phyloP scores from a whole-genome alignment of 1,139 yeast species.

The Blastobotrys illinoisensis region DNA sequence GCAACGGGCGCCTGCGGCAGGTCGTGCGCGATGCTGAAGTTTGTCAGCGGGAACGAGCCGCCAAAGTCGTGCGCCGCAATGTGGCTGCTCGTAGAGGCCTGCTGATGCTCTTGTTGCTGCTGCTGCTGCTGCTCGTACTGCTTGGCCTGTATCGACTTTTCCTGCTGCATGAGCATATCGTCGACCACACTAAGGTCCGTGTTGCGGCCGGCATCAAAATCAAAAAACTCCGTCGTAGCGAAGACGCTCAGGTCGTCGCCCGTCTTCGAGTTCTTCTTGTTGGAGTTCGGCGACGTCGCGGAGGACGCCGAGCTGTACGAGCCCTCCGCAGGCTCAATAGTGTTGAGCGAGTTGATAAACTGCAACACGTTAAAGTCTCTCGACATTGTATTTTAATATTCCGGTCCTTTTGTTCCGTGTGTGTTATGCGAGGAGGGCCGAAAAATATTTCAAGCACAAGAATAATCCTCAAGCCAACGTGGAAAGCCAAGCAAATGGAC shows the following conservation, averaged over 20 bases:
- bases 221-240: slow-evolving; percentile 40
- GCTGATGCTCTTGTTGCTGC: slow-evolving; percentile 13
- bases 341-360: background rate
- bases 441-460: background rate
- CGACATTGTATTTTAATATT: background rate
- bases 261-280: background rate
- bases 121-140: slow-evolving; percentile 15
- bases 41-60: slow-evolving; percentile 12
- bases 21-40: background rate
- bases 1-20: background rate
- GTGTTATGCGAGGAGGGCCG: background rate
- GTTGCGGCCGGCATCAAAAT: slow-evolving; percentile 39
- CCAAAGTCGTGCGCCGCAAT: background rate
- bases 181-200: slow-evolving; percentile 39
- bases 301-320: background rate
- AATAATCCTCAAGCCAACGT: background rate
- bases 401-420: no score
- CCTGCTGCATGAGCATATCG: slow-evolving; percentile 38
- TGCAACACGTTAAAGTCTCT: background rate
- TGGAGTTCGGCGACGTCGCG: background rate
- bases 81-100: slow-evolving; percentile 6
- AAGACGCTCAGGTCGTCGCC: slow-evolving; percentile 37
- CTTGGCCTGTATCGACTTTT: slow-evolving; percentile 32
- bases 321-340: background rate
- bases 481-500: background rate